Conservation (phyloP, 2,329 filamentous ascomycete genomes). For the Venturia asperata region DNA sequence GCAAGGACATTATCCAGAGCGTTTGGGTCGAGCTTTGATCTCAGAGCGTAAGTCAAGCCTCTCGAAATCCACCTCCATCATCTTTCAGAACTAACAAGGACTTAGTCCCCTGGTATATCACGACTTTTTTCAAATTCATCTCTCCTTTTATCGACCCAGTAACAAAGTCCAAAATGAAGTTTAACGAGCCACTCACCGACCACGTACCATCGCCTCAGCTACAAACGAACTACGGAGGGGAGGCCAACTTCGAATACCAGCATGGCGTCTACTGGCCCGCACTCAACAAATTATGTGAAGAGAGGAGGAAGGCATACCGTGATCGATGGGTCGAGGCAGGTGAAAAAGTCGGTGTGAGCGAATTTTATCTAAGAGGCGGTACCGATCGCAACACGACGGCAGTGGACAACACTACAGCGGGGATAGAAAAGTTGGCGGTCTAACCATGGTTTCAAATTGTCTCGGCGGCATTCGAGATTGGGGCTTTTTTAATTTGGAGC, state of each 20-base stretch:
- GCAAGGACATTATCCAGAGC: constrained; percentile 92
- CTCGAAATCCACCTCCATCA: constrained; percentile 16
- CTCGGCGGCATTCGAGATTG: neutral
- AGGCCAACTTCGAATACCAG: constrained; percentile 85
- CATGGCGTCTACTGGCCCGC: constrained; percentile 86
- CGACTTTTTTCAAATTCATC: constrained; percentile 93
- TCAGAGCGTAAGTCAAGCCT: constrained; percentile 61
- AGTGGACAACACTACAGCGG: neutral
- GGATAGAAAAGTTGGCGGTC: constrained; percentile 1
- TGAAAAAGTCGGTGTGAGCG: constrained; percentile 75
- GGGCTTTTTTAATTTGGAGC: neutral
- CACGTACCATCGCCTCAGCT: constrained; percentile 79
- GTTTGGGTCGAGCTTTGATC: constrained; percentile 80
- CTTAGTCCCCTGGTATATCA: constrained; percentile 80
- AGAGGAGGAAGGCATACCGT: constrained; percentile 55
- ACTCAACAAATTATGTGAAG: constrained; percentile 61
- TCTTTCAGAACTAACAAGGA: constrained; percentile 22
- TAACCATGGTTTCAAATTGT: neutral
- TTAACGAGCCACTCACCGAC: constrained; percentile 82
- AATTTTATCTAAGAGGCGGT: constrained; percentile 79
- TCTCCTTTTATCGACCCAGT: constrained; percentile 93
- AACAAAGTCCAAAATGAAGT: constrained; percentile 91
- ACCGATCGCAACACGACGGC: constrained; percentile 21
- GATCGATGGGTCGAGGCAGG: constrained; percentile 74
- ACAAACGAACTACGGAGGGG: constrained; percentile 69